These are phyloP conservation scores for Arachnomyces sp. DNA, from an alignment of 2,329 filamentous ascomycete genomes.

Conservation along the genomic window DNA sequence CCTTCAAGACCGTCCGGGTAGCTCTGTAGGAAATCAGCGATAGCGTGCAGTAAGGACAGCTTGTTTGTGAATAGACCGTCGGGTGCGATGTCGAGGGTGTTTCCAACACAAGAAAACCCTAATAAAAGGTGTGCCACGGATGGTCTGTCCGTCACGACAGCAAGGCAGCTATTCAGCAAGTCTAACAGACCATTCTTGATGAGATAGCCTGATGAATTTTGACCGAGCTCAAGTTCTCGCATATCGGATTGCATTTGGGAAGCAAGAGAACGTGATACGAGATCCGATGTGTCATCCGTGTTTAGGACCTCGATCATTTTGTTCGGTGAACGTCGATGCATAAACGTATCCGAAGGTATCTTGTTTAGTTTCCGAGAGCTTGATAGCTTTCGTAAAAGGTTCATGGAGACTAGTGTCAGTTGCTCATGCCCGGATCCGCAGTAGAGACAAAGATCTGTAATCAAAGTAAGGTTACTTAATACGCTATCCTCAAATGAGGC, in stretches of 20 bases:
- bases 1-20: slow-evolving; percentile 59
- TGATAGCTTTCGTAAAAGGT: slow-evolving; percentile 77
- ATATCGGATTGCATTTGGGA: slow-evolving; percentile 57
- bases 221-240: slow-evolving; percentile 66
- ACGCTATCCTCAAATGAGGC: slow-evolving; percentile 90
- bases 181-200: slow-evolving; percentile 80
- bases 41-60: slow-evolving; percentile 73
- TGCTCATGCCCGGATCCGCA: slow-evolving; percentile 76
- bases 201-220: slow-evolving; percentile 63
- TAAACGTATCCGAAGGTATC: slow-evolving; percentile 56
- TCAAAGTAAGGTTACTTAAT: slow-evolving; percentile 67
- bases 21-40: slow-evolving; percentile 64
- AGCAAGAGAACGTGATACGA: slow-evolving; percentile 67
- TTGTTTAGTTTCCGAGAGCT: slow-evolving; percentile 74
- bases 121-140: slow-evolving; percentile 86
- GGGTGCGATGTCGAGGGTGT: slow-evolving; percentile 59
- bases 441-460: slow-evolving; percentile 78
- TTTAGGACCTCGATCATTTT: slow-evolving; percentile 85
- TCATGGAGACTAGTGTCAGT: slow-evolving; percentile 71
- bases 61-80: slow-evolving; percentile 64
- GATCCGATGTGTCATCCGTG: slow-evolving; percentile 67
- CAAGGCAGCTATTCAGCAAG: slow-evolving; percentile 74
- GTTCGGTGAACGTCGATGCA: slow-evolving; percentile 61
- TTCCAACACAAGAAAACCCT: slow-evolving; percentile 72
- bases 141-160: slow-evolving; percentile 65